Evolutionary conservation across 352 stramenopile species (phyloP), one percentile per base, ranked within the genome.

Genomic region (Phytopythium ostracodes): DNA sequence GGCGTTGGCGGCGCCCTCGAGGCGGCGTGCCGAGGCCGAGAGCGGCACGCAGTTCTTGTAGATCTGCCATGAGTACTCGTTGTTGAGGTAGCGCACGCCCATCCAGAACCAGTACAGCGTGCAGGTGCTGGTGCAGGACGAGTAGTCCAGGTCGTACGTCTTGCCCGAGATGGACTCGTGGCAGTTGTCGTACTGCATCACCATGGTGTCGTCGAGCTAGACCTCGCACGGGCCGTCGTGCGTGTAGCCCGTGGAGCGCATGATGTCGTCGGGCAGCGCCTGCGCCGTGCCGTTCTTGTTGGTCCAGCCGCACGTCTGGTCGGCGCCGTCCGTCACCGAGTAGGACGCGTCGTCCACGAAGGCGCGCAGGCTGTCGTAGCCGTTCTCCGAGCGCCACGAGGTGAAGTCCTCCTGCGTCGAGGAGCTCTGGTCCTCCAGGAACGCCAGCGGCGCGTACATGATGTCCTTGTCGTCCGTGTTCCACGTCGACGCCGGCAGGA

Each of bases 51-150:
- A 84, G 2, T 72, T 70, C 72, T 86, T 84, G 67, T 86, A 86
- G 20, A 86, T 59, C 64, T 86, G 74, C 76, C 76, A 86, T 63
- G 74, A 86, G 64, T 79, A 81, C 55, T 59, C 62, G 51, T 76
- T 76, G 31, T 83, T 71, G 22, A 78, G 64, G 62, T 73, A 80
- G 29, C 72, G 72, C 20, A 77, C 62, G 10, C 70, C 70, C 43
- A 81, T 51, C 67, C 70, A 81, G 70, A 67, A 81, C 73, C 73
- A 81, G 46, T 65, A 65, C 25, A 81, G 63, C 40, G 65, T 76
- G 55, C 73, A 78, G 17, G 68, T 71, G 35, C 51, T 61, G 22
- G 57, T 72, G 63, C 73, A 80, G 17, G 64, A 73, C 18, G 64
- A 70, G 59, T 80, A 80, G 69, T 76, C 66, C 20, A 80, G 58